Evolutionary conservation across 2,329 filamentous ascomycete genomes (phyloP).

Genomic region (Colletotrichum caudatum): DNA sequence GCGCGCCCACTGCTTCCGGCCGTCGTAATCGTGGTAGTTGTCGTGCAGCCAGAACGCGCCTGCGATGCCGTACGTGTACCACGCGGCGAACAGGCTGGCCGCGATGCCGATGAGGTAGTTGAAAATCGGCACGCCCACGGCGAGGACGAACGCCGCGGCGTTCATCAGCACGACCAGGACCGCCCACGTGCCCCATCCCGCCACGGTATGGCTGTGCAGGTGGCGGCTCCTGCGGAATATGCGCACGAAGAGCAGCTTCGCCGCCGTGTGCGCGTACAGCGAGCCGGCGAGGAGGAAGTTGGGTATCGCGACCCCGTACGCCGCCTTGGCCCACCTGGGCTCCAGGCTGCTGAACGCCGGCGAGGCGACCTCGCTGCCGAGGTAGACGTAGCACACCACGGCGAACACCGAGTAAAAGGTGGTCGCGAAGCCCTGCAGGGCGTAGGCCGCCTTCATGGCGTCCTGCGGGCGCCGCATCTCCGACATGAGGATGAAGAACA

Average conservation of each 20-base stretch:
- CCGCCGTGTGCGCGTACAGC: conserved; percentile 63
- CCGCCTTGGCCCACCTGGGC: conserved; percentile 60
- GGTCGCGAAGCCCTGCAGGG: conserved; percentile 62
- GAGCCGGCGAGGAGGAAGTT: conserved; percentile 63
- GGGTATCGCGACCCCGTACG: conserved; percentile 63
- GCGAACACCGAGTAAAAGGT: conserved; percentile 64
- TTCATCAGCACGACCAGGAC: conserved; percentile 60
- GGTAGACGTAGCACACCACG: conserved; percentile 62
- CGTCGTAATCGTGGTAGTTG: conserved; percentile 56
- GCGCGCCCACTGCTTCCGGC: conserved; percentile 52
- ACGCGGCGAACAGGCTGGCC: conserved; percentile 63
- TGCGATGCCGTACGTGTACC: conserved; percentile 66
- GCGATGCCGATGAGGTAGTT: conserved; percentile 65
- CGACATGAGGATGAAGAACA: conserved; percentile 66
- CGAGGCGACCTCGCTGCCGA: conserved; percentile 58
- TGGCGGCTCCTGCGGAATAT: conserved; percentile 60
- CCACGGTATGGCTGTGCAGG: conserved; percentile 59
- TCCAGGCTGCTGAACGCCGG: conserved; percentile 62
- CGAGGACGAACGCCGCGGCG: conserved; percentile 55
- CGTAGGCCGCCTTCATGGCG: conserved; percentile 64
- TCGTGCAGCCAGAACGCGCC: conserved; percentile 66
- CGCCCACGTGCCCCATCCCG: conserved; percentile 62
- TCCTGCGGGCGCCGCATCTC: conserved; percentile 65
- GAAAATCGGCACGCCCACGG: conserved; percentile 65
- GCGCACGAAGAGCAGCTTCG: conserved; percentile 64